These are phyloP conservation scores for Pseudogymnoascus sp. DNA, from an alignment of 2,329 filamentous ascomycete species.

Conservation along the genomic window DNA sequence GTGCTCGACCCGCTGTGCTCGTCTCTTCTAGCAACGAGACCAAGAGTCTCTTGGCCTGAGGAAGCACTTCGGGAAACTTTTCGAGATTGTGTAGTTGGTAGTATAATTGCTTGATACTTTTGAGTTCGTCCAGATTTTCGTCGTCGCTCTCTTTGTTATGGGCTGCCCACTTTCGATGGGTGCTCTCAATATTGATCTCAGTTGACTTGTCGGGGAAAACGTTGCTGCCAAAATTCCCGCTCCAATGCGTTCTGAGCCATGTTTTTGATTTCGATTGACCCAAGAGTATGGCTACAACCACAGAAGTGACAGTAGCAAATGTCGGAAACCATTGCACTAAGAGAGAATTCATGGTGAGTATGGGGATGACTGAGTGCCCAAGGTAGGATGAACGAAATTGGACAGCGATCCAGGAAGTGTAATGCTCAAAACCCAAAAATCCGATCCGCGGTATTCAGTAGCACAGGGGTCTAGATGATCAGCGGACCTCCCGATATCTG, in stretches of 20 bases:
- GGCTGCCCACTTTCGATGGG: slow-evolving; percentile 9
- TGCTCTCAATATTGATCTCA: slow-evolving; percentile 5
- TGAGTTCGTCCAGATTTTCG: slow-evolving; percentile 16
- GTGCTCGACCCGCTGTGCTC: slow-evolving; percentile 19
- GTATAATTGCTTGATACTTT: slow-evolving; percentile 30
- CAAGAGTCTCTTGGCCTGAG: slow-evolving; percentile 28
- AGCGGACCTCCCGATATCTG: background rate
- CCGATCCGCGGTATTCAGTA: background rate
- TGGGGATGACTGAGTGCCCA: background rate
- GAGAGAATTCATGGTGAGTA: slow-evolving; percentile 13
- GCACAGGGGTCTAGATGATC: background rate
- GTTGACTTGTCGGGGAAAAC: background rate
- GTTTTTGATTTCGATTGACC: slow-evolving; percentile 11
- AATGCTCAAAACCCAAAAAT: background rate
- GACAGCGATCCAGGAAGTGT: background rate
- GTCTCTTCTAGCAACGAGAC: slow-evolving; percentile 30
- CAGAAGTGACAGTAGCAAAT: slow-evolving; percentile 9
- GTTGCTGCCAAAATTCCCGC: background rate
- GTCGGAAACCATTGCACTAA: slow-evolving; percentile 14
- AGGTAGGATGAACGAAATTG: background rate
- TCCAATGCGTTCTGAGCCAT: slow-evolving; percentile 8
- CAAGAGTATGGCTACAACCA: slow-evolving; percentile 3
- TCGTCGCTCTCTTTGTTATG: slow-evolving; percentile 11
- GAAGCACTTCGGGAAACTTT: slow-evolving; percentile 28
- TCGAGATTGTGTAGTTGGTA: slow-evolving; percentile 36